These are phyloP conservation scores for Micromonas pusilla DNA, from an alignment of 139 green algal species.

Conservation along the genomic window DNA sequence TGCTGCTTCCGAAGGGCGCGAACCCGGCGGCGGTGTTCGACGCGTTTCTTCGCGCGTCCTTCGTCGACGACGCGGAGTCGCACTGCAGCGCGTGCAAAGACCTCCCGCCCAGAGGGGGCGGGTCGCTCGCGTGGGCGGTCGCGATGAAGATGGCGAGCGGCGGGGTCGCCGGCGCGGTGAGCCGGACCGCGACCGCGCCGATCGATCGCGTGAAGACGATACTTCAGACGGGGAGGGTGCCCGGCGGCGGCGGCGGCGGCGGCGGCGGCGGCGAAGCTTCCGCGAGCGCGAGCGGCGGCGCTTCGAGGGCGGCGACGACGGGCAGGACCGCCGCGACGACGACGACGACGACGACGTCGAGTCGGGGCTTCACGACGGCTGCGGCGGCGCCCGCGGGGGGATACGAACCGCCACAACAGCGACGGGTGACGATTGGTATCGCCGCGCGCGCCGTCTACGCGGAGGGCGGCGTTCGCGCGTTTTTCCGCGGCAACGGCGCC, in stretches of 20 bases:
- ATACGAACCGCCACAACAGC: background rate
- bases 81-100: background rate
- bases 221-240: slow-evolving; percentile 37
- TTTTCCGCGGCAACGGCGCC: slow-evolving; percentile 44
- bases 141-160: slow-evolving; percentile 28
- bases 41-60: background rate
- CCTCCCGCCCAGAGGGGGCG: background rate
- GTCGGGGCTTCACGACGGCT: too few species aligned
- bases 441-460: slow-evolving; percentile 2
- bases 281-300: too few species aligned
- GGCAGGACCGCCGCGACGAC: too few species aligned
- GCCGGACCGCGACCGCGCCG: slow-evolving; percentile 75
- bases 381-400: too few species aligned
- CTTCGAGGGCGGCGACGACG: too few species aligned
- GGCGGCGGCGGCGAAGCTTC: background rate
- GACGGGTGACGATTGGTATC: background rate
- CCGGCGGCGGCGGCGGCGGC: background rate
- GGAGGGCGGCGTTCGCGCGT: slow-evolving; percentile 33
- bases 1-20: background rate
- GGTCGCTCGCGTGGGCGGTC: background rate
- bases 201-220: slow-evolving; percentile 91
- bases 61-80: background rate
- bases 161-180: slow-evolving; percentile 76
- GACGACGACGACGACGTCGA: too few species aligned
- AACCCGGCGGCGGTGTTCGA: background rate